Evolutionary conservation across 116 monocot genomes (phyloP), one percentile per base, ranked within the genome.

Genomic region (Papilionanthe hybrid): DNA sequence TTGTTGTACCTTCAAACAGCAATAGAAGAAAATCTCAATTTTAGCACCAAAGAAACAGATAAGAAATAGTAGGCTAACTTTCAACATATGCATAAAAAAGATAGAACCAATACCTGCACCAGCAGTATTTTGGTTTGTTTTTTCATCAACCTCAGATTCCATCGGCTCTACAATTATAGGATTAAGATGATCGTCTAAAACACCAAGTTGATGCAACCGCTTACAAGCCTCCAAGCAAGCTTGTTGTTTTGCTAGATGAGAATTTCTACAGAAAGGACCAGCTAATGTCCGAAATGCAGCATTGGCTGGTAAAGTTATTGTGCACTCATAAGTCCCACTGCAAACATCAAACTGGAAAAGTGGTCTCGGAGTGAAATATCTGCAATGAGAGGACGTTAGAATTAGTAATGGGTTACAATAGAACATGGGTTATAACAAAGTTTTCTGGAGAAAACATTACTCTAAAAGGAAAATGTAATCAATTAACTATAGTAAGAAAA

Each of bases 181-280:
- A 77, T 83, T 82, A 83, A 95, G 93, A 78, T 95, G 87, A 91
- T 95, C 90, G 85, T 90, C 80, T 72, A 99, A 88, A 67, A 78
- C 86, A 48, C 93, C 93, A 77, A 91, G 78, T 78, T 94, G 74
- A 82, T 99, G 99, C 83, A 95, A 72, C 60, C 86, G 86, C 86
- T 86, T 91, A 78, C 95, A 94, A n/a, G 99, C 93, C 55, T 92
- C 90, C 56, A 98, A 83, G 77, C 98, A 98, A 29, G 83, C 86
- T 58, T 92, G 91, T 67, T 94, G 86, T 81, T 89, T 95, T 76
- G 99, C 88, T 43, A 77, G 81, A 23, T 91, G 87, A 43, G 88
- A 86, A 81, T 78, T 93, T 85, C 47, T 79, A 72, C 78, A 57
- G 72, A 80, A 32, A 75, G 93, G 95, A 7, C 95, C 95, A 27